Evolutionary conservation across 1,284 basidiomycete species (phyloP), one percentile per base, ranked within the genome.

Genomic region (Ganoderma lingzhi): DNA sequence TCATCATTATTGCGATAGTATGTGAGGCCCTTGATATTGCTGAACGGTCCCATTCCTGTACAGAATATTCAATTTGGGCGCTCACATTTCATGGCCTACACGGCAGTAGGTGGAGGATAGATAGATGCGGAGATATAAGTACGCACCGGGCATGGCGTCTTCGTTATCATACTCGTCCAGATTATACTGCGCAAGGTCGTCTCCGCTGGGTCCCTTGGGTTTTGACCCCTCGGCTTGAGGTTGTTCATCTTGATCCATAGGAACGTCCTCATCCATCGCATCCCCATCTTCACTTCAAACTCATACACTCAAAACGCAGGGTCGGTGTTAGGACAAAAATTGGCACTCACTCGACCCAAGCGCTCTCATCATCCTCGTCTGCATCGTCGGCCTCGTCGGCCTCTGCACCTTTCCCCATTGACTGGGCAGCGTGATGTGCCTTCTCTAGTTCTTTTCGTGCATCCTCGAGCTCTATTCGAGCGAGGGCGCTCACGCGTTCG

Each of bases 141-240:
- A 81, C 83, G 82, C 71, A 88, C 93, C 86, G 53, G 87, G 84
- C 66, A 89, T 84, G 68, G 84, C 86, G 56, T 87, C 88, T 75
- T 98, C 96, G 58, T 98, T 85, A 78, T 98, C 98, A 78, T 99
- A 99, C 56, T 93, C 90, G 78, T 99, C 97, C 71, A 99, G 82
- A 73, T 97, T 93, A 82, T 98, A 99, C 72, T 96, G 85, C 0
- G 92, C 88, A n/a, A 99, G 83, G 80, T 96, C 96, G 73, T 96
- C 92, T 2, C 86, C 84, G 71, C 90, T 88, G 59, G 80, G 71
- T 2, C 86, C 84, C 71, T 90, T 88, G 60, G 80, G 70, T 74
- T 82, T 82, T 0, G 80, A 73, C n/a, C 71, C 73, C 12, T 80
- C 62, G 9, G 74, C 74, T 68, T 78, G 79, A 6, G 71, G 56